Evolutionary conservation across 2,329 filamentous ascomycete genomes (phyloP), one percentile per base, ranked within the genome.

Genomic region (Byssochlamys sp.): DNA sequence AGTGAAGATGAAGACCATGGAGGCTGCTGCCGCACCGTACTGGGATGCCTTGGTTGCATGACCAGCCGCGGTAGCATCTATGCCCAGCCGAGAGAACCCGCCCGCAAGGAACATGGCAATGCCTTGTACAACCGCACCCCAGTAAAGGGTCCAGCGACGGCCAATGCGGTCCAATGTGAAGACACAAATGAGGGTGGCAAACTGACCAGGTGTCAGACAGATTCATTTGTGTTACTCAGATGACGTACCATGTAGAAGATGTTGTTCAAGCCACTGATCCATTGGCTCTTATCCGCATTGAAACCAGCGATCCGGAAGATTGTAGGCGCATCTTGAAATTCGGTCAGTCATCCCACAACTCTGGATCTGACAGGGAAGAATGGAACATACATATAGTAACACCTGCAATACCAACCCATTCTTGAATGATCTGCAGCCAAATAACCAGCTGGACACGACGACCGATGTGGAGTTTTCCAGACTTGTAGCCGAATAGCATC

Each of bases 1-100:
- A 0, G 84, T 87, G 69, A 85, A 88, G 52, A 87, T 75, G 67
- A 88, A 90, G 19, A 90, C 84, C 72, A 90, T 87, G 0, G 83
- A 82, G 0, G 84, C 86, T 0, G 86, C 86, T 0, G 86, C 87
- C 0, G 81, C 82, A 31, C 84, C 84, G 54, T 82, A 85, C 0
- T 75, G 75, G 31, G 74, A 76, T 0, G 80, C 78, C 27, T 78
- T 79, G 7, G 63, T 65, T 0, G 71, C 58, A 19, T 83, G 74
- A 6, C 77, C 77, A 0, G 74, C 75, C 2, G 69, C 77, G 50
- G 70, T 79, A 52, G 73, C 81, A 63, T 73, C 75, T 63, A 81
- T 78, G 3, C 77, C 80, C 2, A 81, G 70, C 25, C 82, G 79
- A 0, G 83, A 82, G 55, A 88, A 81, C 0, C 79, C 86, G 4